A percentile compares a stretch with the other conserved stretches of the same genome.
These are phyloP conservation scores for Trifolium fragiferum DNA, from an alignment of 306 rosid genomes.

Conservation along the genomic window DNA sequence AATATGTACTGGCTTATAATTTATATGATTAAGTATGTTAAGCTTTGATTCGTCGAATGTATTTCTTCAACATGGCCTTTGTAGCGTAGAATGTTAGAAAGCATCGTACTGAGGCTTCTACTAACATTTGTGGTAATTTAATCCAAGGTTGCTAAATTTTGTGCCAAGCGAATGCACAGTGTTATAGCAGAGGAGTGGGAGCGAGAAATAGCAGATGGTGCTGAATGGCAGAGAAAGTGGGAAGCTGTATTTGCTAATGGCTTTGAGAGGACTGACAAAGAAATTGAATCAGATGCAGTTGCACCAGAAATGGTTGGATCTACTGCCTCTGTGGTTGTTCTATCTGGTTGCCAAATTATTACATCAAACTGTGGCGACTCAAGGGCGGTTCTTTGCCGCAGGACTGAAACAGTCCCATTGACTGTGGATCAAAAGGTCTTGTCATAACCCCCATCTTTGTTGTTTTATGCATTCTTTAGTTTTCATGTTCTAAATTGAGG, in stretches of 20 bases:
- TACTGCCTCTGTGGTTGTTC: constrained; percentile 74
- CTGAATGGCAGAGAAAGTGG: constrained; percentile 84
- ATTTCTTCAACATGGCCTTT: neutral
- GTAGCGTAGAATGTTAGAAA: neutral
- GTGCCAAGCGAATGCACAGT: constrained; percentile 82
- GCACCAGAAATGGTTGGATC: constrained; percentile 98
- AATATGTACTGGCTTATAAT: too few relatives aligned
- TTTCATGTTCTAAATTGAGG: neutral
- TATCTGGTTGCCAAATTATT: constrained; percentile 90
- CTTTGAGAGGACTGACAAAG: constrained; percentile 74
- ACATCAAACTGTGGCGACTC: constrained; percentile 92
- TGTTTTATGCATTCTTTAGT: constrained; percentile 20
- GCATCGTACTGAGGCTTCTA: constrained; percentile 26
- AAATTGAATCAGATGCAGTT: constrained; percentile 48
- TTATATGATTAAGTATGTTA: too few relatives aligned
- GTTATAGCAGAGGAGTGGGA: constrained; percentile 84
- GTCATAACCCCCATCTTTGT: constrained; percentile 21
- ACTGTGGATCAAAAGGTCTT: constrained; percentile 91
- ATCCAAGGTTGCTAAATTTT: constrained; percentile 82
- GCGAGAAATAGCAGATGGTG: constrained; percentile 45
- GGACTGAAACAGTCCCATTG: constrained; percentile 75
- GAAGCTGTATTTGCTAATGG: constrained; percentile 69
- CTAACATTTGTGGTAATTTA: constrained; percentile 42
- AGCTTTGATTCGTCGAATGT: neutral
- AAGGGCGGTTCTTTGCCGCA: constrained; percentile 78